A percentile compares a stretch with the other conserved stretches of the same genome.
phyloP scores from a whole-genome alignment of 2,329 filamentous ascomycete species.

The Diaporthe velutina region DNA sequence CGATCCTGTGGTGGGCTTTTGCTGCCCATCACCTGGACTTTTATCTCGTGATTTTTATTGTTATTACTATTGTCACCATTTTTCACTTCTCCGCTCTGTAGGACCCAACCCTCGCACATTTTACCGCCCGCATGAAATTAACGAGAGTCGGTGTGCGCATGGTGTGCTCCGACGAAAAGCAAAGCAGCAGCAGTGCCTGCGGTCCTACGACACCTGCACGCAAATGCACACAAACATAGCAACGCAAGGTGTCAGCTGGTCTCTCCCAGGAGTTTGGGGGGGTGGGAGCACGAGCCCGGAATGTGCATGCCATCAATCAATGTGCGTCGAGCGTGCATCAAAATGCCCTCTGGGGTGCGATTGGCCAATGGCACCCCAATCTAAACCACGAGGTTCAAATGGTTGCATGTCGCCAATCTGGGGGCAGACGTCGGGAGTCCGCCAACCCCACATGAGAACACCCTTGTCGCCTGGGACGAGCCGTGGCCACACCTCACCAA shows the following conservation, averaged over 20 bases:
- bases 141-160: conserved; percentile 3
- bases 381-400: conserved; percentile 29
- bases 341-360: neutral
- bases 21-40: neutral
- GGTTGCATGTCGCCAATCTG: conserved; percentile 24
- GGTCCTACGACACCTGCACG: conserved; percentile 2
- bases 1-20: neutral
- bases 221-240: neutral
- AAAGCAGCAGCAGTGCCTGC: neutral
- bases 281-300: conserved; percentile 22
- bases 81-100: neutral
- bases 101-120: neutral
- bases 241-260: neutral
- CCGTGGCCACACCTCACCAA: conserved; percentile 16
- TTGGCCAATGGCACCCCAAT: conserved; percentile 33
- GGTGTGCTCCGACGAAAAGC: conserved; percentile 18
- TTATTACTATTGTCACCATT: no score
- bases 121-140: conserved; percentile 1
- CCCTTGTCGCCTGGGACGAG: conserved; percentile 26
- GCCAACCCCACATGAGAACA: conserved; percentile 13
- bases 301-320: neutral
- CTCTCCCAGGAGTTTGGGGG: neutral
- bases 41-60: neutral
- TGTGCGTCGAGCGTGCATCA: conserved; percentile 1
- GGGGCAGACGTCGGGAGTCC: conserved; percentile 7